Conservation (phyloP, 1,284 basidiomycete genomes). For the Cryptococcus floricola region DNA sequence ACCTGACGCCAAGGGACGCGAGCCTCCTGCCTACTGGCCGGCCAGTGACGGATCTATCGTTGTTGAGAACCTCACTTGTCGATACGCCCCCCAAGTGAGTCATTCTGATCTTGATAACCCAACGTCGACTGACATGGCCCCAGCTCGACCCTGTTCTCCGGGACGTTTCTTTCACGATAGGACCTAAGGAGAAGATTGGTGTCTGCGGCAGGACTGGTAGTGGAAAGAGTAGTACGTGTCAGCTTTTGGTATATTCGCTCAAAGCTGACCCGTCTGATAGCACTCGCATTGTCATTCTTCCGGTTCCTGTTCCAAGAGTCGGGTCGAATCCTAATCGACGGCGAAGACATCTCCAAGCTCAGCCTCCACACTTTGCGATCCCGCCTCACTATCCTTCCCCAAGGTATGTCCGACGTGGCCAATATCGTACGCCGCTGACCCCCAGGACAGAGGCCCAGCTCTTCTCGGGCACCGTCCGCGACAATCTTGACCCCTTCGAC, state of each 20-base stretch:
- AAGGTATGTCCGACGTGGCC: conserved; percentile 30
- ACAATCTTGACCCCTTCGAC: conserved; percentile 53
- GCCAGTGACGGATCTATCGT: conserved; percentile 47
- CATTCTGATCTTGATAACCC: not conserved
- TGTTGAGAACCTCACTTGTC: conserved; percentile 50
- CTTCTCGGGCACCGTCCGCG: conserved; percentile 50
- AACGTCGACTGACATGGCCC: not conserved
- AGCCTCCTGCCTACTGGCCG: conserved; percentile 55
- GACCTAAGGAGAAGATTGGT: conserved; percentile 53
- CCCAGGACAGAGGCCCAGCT: conserved; percentile 48
- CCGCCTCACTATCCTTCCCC: conserved; percentile 54
- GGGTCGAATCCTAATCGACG: conserved; percentile 51
- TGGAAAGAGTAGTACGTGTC: conserved; percentile 38
- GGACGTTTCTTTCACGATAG: conserved; percentile 52
- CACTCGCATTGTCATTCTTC: conserved; percentile 52
- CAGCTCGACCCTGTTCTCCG: conserved; percentile 53
- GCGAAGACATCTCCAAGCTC: conserved; percentile 52
- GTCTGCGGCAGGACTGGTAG: conserved; percentile 55
- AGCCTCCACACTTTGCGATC: conserved; percentile 52
- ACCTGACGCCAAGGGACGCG: conserved; percentile 40
- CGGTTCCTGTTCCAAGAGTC: conserved; percentile 51
- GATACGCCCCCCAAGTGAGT: conserved; percentile 50
- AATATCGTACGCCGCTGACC: not conserved
- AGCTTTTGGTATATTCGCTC: not conserved
- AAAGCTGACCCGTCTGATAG: conserved; percentile 12